Evolutionary conservation across 23 red algal genomes (phyloP), one percentile per base, ranked within the genome.

Genomic region (Gracilariopsis chorda): DNA sequence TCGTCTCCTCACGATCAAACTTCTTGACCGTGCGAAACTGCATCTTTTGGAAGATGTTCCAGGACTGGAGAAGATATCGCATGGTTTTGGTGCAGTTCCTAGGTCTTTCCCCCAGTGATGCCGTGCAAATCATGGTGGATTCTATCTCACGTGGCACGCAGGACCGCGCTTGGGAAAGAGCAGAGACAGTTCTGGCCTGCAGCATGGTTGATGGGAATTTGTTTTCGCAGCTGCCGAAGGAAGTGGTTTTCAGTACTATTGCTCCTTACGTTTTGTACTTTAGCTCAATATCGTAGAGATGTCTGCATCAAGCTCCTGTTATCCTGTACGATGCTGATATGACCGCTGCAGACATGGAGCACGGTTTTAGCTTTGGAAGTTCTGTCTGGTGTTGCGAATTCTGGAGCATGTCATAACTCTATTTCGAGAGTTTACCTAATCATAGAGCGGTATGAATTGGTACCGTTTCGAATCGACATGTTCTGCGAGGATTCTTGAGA

Each of bases 31-130:
- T 53, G 23, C 29, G 52, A 9, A 87, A 67, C 35, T 43, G 32
- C 4, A 51, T 87, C 39, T 87, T 87, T 58, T 87, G 82, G 82
- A 70, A 74, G 39, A 32, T 72, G 65, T 87, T 72, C 58, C 82
- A 70, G 33, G 65, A 72, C 21, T 87, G 82, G 82, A 37, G 82
- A 37, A 48, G 61, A 42, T 74, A 87, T 74, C 61, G 82, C 35
- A 55, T 55, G 29, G 82, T 74, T 0, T 63, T 87, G 19, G 82
- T 87, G 7, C 62, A 87, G 25, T 57, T 57, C 35, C 60, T 70
- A 6, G 62, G 82, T 13, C 29, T 72, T 24, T 21, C 59, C 8
- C 60, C 82, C 10, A 62, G 60, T 10, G 35, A 55, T 28, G 82
- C 60, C 47, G 60, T 63, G 48, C 47, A 48, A 24, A 74, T 43